Evolutionary conservation across 306 rosid species (phyloP).

Genomic region (Vigna reflexopilosa): DNA sequence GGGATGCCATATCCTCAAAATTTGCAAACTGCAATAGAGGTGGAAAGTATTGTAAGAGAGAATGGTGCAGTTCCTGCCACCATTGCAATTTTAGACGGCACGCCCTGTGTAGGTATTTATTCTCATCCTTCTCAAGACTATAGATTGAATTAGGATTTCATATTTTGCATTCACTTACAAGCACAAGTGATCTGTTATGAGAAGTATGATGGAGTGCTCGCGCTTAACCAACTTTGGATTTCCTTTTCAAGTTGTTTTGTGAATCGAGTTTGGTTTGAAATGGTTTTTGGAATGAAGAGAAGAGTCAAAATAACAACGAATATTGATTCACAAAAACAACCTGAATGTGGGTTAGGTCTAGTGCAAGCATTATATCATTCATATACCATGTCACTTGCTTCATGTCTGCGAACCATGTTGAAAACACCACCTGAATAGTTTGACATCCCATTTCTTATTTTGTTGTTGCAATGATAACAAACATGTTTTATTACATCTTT

Average conservation of each 20-base stretch:
- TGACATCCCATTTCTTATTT: slow-evolving; percentile 23
- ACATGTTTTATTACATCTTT: slow-evolving; percentile 16
- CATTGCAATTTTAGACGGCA: slow-evolving; percentile 89
- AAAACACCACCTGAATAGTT: slow-evolving; percentile 7
- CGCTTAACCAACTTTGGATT: slow-evolving; percentile 27
- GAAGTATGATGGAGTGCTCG: slow-evolving; percentile 27
- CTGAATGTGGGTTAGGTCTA: slow-evolving; percentile 1
- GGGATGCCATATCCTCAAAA: slow-evolving; percentile 98
- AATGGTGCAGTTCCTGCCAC: slow-evolving; percentile 98
- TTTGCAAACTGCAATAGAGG: slow-evolving; percentile 84
- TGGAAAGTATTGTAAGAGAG: slow-evolving; percentile 73
- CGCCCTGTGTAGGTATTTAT: slow-evolving; percentile 78
- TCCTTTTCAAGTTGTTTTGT: slow-evolving; percentile 22
- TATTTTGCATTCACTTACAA: slow-evolving; percentile 21
- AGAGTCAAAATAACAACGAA: neutral
- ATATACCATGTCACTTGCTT: slow-evolving; percentile 1
- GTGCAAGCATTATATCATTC: slow-evolving; percentile 27
- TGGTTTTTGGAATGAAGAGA: neutral
- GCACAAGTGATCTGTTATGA: neutral
- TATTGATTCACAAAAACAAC: slow-evolving; percentile 2
- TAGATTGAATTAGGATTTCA: neutral
- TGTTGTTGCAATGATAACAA: neutral
- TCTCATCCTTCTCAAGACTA: slow-evolving; percentile 26
- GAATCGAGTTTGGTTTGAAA: slow-evolving; percentile 5
- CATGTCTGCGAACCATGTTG: slow-evolving; percentile 13